These are phyloP conservation scores for Monosporascus sp. DNA, from an alignment of 2,329 filamentous ascomycete genomes.

Conservation along the genomic window DNA sequence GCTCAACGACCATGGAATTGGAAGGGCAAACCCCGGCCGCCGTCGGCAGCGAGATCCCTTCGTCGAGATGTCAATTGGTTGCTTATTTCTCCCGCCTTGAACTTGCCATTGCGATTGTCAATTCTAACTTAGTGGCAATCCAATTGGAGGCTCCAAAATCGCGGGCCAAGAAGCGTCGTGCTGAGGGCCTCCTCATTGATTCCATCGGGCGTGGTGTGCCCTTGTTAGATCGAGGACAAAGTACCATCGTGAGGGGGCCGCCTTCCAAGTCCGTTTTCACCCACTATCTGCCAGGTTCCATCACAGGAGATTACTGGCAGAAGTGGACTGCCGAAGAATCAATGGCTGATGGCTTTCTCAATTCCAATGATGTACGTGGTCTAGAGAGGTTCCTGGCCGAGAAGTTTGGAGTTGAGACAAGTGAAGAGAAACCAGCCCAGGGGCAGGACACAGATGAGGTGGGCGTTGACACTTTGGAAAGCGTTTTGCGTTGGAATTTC, in stretches of 20 bases:
- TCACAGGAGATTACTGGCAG: constrained; percentile 45
- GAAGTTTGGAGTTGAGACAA: constrained; percentile 42
- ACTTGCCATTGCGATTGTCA: constrained; percentile 60
- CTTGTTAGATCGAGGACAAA: constrained; percentile 32
- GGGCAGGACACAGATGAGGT: constrained; percentile 16
- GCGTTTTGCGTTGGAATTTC: constrained; percentile 47
- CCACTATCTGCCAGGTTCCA: constrained; percentile 42
- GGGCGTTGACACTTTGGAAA: constrained; percentile 7
- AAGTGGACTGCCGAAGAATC: constrained; percentile 40
- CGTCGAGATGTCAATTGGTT: constrained; percentile 40
- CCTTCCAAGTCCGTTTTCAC: constrained; percentile 29
- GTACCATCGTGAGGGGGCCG: constrained; percentile 23
- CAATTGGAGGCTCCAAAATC: constrained; percentile 60
- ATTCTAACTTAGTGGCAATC: constrained; percentile 60
- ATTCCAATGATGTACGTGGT: constrained; percentile 37
- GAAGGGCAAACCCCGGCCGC: constrained; percentile 29
- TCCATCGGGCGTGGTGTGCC: constrained; percentile 64
- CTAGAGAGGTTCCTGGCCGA: constrained; percentile 48
- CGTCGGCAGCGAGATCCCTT: constrained; percentile 26
- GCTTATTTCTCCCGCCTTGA: constrained; percentile 63
- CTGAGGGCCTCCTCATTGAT: constrained; percentile 64
- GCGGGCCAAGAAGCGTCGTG: constrained; percentile 50
- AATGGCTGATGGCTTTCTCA: constrained; percentile 44
- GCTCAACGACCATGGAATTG: constrained; percentile 41
- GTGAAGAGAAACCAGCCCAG: constrained; percentile 13